These are phyloP conservation scores for Lathyrus aphaca DNA, from an alignment of 306 rosid genomes.

Conservation along the genomic window DNA sequence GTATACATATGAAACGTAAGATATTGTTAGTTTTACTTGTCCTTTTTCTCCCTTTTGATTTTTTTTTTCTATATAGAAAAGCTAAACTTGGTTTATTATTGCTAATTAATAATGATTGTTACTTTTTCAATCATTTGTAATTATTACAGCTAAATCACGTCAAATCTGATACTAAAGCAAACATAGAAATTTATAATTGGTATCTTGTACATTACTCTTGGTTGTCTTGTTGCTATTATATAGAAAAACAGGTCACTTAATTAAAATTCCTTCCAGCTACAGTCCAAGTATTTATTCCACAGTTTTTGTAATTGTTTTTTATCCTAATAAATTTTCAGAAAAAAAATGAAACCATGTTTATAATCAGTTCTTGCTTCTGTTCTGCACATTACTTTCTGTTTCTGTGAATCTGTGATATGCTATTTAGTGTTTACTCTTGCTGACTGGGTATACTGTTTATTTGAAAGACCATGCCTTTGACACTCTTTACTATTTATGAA, in stretches of 20 bases:
- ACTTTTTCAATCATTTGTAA: background rate
- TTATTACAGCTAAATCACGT: background rate
- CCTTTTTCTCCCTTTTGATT: background rate
- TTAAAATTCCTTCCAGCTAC: slow-evolving; percentile 7
- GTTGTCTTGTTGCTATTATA: slow-evolving; percentile 12
- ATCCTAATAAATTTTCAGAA: slow-evolving; percentile 7
- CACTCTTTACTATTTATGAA: slow-evolving; percentile 42
- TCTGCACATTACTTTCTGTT: slow-evolving; percentile 15
- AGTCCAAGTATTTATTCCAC: slow-evolving; percentile 20
- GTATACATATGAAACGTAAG: background rate
- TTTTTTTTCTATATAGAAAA: slow-evolving; percentile 1
- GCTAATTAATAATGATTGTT: background rate
- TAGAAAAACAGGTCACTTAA: slow-evolving; percentile 10
- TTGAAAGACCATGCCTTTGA: slow-evolving; percentile 22
- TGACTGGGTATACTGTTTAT: slow-evolving; percentile 11
- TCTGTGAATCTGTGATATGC: slow-evolving; percentile 13
- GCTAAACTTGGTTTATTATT: slow-evolving; percentile 5
- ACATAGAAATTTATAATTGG: slow-evolving; percentile 27
- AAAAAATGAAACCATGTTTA: slow-evolving; percentile 4
- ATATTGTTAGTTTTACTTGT: slow-evolving; percentile 1
- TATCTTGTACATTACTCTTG: slow-evolving; percentile 3
- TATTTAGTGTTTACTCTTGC: slow-evolving; percentile 6
- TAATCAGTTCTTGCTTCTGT: slow-evolving; percentile 18
- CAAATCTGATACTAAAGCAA: slow-evolving; percentile 4
- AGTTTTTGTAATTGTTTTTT: slow-evolving; percentile 15